Evolutionary conservation across 345 rosid genomes (phyloP).

Genomic region (Xanthoceras sorbifolium): DNA sequence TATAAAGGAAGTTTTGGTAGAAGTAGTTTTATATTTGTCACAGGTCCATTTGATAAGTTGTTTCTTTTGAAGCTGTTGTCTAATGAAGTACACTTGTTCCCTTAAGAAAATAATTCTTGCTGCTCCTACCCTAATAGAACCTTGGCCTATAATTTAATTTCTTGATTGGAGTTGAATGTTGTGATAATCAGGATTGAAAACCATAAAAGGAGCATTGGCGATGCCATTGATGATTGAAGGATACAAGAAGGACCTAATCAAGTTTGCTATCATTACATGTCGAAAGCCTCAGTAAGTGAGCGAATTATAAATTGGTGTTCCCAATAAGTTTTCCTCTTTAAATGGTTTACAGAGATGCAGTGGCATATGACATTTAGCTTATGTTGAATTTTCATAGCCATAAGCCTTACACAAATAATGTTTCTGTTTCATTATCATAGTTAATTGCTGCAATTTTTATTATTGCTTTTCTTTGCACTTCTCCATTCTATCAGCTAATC

Average conservation of each 20-base stretch:
- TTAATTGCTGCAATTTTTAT: neutral
- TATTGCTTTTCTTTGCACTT: neutral
- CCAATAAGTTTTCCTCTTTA: too few relatives aligned
- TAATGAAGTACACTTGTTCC: too few relatives aligned
- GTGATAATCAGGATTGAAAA: constrained; percentile 55
- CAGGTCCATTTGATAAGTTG: neutral
- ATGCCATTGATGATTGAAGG: constrained; percentile 97
- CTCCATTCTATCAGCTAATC: neutral
- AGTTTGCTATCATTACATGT: constrained; percentile 78
- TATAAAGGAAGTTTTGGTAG: neutral
- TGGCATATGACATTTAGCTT: too few relatives aligned
- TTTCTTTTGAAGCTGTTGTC: neutral
- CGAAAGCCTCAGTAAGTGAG: constrained; percentile 47
- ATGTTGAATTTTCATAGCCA: neutral
- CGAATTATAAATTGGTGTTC: neutral
- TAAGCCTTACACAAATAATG: too few relatives aligned
- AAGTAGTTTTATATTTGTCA: neutral
- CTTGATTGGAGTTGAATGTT: constrained; percentile 11
- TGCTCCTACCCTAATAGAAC: neutral
- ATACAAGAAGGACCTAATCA: constrained; percentile 76
- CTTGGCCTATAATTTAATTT: neutral
- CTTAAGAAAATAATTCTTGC: neutral
- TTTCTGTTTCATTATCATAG: neutral
- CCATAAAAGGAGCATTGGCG: constrained; percentile 80
- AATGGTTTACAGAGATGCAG: neutral